Evolutionary conservation across 768 basidiomycete species (phyloP).

Genomic region (Amanita inopinata): DNA sequence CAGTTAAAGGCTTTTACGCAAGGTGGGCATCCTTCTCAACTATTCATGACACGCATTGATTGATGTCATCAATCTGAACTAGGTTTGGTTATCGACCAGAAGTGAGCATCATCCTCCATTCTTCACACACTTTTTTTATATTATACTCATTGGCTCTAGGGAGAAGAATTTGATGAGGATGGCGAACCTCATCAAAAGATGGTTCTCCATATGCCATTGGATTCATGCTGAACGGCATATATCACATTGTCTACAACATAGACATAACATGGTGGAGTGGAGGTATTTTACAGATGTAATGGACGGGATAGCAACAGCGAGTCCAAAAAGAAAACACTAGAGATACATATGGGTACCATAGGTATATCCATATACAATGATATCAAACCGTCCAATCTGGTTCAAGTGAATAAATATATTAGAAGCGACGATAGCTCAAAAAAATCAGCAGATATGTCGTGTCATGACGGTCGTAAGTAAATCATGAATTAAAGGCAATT

Average conservation of each 20-base stretch:
- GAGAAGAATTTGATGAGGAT: constrained; percentile 69
- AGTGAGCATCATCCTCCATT: constrained; percentile 6
- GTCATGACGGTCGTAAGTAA: constrained; percentile 7
- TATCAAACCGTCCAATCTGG: constrained; percentile 3
- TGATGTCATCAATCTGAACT: constrained; percentile 11
- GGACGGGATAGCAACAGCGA: background rate
- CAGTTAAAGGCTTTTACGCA: constrained; percentile 63
- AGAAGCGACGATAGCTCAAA: constrained; percentile 1
- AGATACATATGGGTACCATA: constrained; percentile 8
- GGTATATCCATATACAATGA: constrained; percentile 6
- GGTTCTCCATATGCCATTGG: constrained; percentile 42
- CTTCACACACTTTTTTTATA: background rate
- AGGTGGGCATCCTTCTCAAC: constrained; percentile 38
- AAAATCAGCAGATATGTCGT: constrained; percentile 21
- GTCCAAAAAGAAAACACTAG: constrained; percentile 6
- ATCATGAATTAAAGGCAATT: constrained; percentile 14
- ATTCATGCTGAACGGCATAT: background rate
- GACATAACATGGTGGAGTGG: constrained; percentile 1
- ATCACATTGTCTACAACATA: background rate
- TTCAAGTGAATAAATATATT: background rate
- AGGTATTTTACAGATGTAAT: constrained; percentile 7
- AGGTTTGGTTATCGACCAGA: constrained; percentile 23
- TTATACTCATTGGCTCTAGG: constrained; percentile 29
- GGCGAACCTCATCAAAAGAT: constrained; percentile 84
- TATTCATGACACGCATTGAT: constrained; percentile 8